These are phyloP conservation scores for Suillus clintonianus DNA, from an alignment of 768 basidiomycete genomes.

Conservation along the genomic window DNA sequence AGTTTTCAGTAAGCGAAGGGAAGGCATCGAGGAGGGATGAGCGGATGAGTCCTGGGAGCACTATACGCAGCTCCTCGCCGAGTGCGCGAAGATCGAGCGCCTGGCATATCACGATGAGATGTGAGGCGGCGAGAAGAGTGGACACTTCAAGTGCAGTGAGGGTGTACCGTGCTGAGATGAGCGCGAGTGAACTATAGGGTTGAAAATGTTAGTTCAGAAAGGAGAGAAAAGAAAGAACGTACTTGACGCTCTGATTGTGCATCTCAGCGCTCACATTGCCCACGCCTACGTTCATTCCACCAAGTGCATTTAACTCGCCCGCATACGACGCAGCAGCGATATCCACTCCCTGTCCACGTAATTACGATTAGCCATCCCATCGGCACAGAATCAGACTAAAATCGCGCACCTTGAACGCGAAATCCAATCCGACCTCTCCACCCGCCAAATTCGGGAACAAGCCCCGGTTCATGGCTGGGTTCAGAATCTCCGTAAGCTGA, in stretches of 20 bases:
- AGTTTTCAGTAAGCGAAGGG: background rate
- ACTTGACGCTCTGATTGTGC: slow-evolving; percentile 94
- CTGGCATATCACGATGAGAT: slow-evolving; percentile 77
- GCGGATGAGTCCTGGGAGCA: slow-evolving; percentile 21
- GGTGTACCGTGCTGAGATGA: slow-evolving; percentile 82
- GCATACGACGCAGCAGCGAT: slow-evolving; percentile 83
- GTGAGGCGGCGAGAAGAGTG: slow-evolving; percentile 71
- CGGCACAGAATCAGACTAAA: background rate
- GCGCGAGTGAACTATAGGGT: slow-evolving; percentile 65
- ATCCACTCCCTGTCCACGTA: slow-evolving; percentile 58
- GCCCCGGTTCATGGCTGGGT: slow-evolving; percentile 69
- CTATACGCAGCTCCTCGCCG: slow-evolving; percentile 60
- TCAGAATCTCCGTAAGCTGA: slow-evolving; percentile 59
- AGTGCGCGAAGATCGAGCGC: slow-evolving; percentile 84
- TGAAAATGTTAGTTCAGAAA: background rate
- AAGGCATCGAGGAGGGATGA: background rate
- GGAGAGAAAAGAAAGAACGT: slow-evolving; percentile 28
- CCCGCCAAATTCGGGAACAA: slow-evolving; percentile 79
- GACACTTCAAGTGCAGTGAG: slow-evolving; percentile 78
- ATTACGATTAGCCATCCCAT: background rate
- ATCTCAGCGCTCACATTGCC: slow-evolving; percentile 88
- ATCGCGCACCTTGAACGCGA: slow-evolving; percentile 58
- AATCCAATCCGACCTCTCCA: slow-evolving; percentile 79
- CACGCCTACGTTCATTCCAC: slow-evolving; percentile 73
- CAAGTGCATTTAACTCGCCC: slow-evolving; percentile 79